Base-by-base conservation (phyloP, 176 grass and related monocot genomes). In the Poa pratensis region DNA sequence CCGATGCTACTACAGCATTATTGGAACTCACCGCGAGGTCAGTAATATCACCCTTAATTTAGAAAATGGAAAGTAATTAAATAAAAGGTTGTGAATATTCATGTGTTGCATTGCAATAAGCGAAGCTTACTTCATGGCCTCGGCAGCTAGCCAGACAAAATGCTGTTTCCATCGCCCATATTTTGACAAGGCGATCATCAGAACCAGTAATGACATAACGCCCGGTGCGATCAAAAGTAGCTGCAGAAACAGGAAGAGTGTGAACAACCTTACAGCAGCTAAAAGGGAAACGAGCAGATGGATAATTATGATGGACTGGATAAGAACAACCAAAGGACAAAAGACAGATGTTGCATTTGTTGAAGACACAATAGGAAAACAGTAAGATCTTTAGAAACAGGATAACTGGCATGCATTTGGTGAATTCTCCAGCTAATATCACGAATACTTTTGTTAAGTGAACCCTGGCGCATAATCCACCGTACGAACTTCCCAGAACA, bases 151-250 rank as follows among this genome's bases (percentile, higher is more conserved):
- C 88, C 71, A 99, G 86, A 81, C 96, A 99, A 82, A 99, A 95
- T 66, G 93, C 84, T 89, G 96, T 99, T 91, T 99, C 96, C 90
- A 96, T 96, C 5, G 93, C 92, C 96, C 96, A 99, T 74, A 99
- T 94, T 87, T 99, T 99, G 67, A 99, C 96, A 66, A 99, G 86
- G 79, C 96, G 96, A n/a, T 99, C 96, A 89, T 99, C 96, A 64
- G 96, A 99, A 78, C 96, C 96, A 51, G 96, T 99, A 73, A 99
- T 91, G 71, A 94, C 96, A 94, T 89, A 99, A 53, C 84, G 80
- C 76, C 96, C 96, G 2, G 84, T 94, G 40, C 93, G 89, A 91
- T 99, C 96, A 99, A 96, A 94, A 11, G 86, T 96, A 85, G 93
- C 96, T 99, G 88, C 73, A 79, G 59, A 89, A 81, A 84, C 22